Percentiles rank a stretch among this genome's conserved stretches.
Conservation (phyloP, 1,284 basidiomycete genomes). For the Malassezia globosa region DNA sequence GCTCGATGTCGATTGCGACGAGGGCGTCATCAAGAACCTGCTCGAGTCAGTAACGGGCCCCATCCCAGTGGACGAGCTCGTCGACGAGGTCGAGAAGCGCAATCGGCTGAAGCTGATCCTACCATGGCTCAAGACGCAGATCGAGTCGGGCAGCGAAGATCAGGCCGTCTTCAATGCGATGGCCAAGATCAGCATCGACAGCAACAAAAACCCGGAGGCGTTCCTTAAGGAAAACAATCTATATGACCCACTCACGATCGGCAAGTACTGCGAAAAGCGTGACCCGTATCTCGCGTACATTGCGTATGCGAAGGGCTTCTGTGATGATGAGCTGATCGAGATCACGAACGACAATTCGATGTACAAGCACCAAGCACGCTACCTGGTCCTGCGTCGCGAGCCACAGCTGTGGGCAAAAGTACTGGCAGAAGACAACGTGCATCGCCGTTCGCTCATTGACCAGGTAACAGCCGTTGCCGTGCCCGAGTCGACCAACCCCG, state of each 20-base stretch:
- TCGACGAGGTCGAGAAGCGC: slow-evolving; percentile 66
- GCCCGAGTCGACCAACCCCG: slow-evolving; percentile 93
- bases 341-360: slow-evolving; percentile 99
- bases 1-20: slow-evolving; percentile 92
- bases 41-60: slow-evolving; percentile 88
- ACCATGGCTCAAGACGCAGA: slow-evolving; percentile 88
- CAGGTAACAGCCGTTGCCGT: slow-evolving; percentile 73
- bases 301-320: slow-evolving; percentile 97
- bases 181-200: slow-evolving; percentile 97
- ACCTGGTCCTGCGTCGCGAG: slow-evolving; percentile 90
- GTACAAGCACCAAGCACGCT: slow-evolving; percentile 99
- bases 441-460: slow-evolving; percentile 87
- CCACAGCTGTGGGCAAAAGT: slow-evolving; percentile 96
- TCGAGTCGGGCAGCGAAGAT: slow-evolving; percentile 84
- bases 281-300: slow-evolving; percentile 99
- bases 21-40: slow-evolving; percentile 85
- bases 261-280: slow-evolving; percentile 97
- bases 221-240: slow-evolving; percentile 98
- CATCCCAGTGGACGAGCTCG: slow-evolving; percentile 75
- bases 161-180: slow-evolving; percentile 88
- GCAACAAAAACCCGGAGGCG: slow-evolving; percentile 91
- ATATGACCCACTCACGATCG: slow-evolving; percentile 90
- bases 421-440: slow-evolving; percentile 73
- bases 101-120: slow-evolving; percentile 93
- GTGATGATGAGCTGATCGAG: slow-evolving; percentile 89